Evolutionary conservation across 257 asterid species (phyloP).

Genomic region (Petunia axillaris): DNA sequence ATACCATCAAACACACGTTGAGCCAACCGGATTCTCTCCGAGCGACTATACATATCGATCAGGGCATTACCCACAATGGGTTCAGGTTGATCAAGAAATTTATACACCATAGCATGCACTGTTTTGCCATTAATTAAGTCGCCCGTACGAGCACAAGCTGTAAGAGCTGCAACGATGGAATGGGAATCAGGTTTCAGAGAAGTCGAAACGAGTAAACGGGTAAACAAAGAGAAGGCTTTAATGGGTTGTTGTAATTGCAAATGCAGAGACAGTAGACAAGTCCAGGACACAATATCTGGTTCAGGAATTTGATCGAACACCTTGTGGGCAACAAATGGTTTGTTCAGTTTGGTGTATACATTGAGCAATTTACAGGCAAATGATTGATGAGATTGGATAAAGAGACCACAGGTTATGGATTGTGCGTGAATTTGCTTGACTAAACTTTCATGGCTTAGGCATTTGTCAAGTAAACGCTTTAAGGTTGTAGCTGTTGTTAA

Average conservation of each 20-base stretch:
- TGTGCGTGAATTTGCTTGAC: slow-evolving; percentile 60
- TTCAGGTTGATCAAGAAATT: slow-evolving; percentile 43
- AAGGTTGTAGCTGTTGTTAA: slow-evolving; percentile 22
- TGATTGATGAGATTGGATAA: slow-evolving; percentile 34
- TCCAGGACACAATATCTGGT: slow-evolving; percentile 71
- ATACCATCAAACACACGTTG: slow-evolving; percentile 48
- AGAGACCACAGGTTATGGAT: slow-evolving; percentile 45
- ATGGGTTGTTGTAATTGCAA: slow-evolving; percentile 56
- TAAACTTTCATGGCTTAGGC: slow-evolving; percentile 38
- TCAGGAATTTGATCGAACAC: slow-evolving; percentile 53
- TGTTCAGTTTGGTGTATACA: slow-evolving; percentile 46
- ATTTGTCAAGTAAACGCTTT: slow-evolving; percentile 42
- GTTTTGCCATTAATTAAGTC: slow-evolving; percentile 51
- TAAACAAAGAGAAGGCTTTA: slow-evolving; percentile 49
- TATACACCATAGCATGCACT: slow-evolving; percentile 65
- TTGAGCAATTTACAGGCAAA: slow-evolving; percentile 56
- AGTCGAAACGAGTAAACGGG: slow-evolving; percentile 37
- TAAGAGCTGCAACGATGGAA: slow-evolving; percentile 65
- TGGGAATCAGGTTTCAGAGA: slow-evolving; percentile 60
- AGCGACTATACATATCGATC: slow-evolving; percentile 74
- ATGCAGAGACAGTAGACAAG: slow-evolving; percentile 60
- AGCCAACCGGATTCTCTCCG: slow-evolving; percentile 47
- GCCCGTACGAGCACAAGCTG: slow-evolving; percentile 62
- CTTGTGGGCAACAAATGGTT: slow-evolving; percentile 45
- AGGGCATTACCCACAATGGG: slow-evolving; percentile 61